Evolutionary conservation across 305 asterid species (phyloP), one percentile per base, ranked within the genome.

Genomic region (Solanum aculeatissimum): DNA sequence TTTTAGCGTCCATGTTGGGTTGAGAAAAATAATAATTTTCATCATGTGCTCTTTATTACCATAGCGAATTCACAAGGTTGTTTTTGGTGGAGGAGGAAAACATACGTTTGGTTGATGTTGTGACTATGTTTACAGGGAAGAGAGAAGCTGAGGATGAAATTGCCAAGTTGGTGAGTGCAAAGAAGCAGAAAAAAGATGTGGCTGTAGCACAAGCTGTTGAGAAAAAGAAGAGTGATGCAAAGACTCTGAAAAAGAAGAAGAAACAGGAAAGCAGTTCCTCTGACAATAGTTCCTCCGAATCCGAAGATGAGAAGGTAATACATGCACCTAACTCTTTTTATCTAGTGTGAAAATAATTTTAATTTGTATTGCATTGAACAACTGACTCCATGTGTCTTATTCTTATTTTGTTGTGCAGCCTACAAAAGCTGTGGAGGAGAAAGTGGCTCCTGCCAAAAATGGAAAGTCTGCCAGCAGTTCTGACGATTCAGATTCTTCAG

Each of bases 101-200:
- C 32, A 29, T 29, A 42, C 54, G 4, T 74, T 47, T 75, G 27
- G 47, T 51, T 51, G 65, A 54, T 51, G 25, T 42, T 1, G 14
- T 75, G 62, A 75, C 62, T 49, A 19, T 13, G 62, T 77, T 32
- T 55, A 3, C 72, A 93, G 98, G 93, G 9, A 95, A 93, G 93
- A 93, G 98, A 87, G 97, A 90, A 84, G 93, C 95, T 2, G 97
- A 90, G 85, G 93, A 83, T 62, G 84, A 54, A 29, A 55, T 87
- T 63, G 94, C 89, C 87, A 90, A 89, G 87, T 85, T 82, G 63
- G 83, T 83, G 42, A 81, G 68, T 60, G 91, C 87, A 74, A 92
- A 94, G 89, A 93, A 91, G 90, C 93, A 88, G 90, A 93, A 91
- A 91, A 86, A 86, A 83, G 83, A 78, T n/a, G 83, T 78, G 3